These are phyloP conservation scores for Leccinum pachyderme DNA, from an alignment of 1,284 basidiomycete species.

Conservation along the genomic window DNA sequence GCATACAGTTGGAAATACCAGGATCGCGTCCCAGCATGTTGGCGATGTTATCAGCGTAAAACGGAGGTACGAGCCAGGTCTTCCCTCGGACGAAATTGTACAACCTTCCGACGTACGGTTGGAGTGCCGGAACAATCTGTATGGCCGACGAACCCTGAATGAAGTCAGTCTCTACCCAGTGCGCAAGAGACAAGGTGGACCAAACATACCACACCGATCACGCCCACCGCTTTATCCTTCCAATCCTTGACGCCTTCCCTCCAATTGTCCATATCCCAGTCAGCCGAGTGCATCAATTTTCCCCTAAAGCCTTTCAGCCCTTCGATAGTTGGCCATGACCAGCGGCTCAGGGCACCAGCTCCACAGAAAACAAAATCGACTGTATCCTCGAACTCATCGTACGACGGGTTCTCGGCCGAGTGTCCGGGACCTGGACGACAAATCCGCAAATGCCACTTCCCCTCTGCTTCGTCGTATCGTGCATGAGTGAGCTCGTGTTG, in stretches of 20 bases:
- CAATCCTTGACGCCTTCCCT: conserved; percentile 49
- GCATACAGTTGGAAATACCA: conserved; percentile 44
- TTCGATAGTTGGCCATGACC: conserved; percentile 59
- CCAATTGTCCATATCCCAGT: conserved; percentile 51
- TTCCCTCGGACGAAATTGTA: conserved; percentile 60
- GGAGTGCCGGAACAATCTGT: conserved; percentile 60
- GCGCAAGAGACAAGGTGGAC: background rate
- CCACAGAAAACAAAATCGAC: conserved; percentile 54
- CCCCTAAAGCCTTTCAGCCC: conserved; percentile 54
- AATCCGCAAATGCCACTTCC: conserved; percentile 55
- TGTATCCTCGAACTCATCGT: conserved; percentile 48
- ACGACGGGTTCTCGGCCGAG: conserved; percentile 15
- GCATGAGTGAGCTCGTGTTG: conserved; percentile 52
- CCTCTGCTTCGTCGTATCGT: conserved; percentile 46
- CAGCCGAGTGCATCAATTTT: conserved; percentile 52
- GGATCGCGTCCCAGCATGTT: conserved; percentile 39
- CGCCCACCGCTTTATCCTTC: conserved; percentile 54
- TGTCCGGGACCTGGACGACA: conserved; percentile 31
- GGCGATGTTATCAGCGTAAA: conserved; percentile 41
- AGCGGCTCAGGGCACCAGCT: conserved; percentile 49
- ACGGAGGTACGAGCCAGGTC: conserved; percentile 58
- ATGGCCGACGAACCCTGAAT: conserved; percentile 63
- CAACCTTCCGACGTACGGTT: conserved; percentile 50
- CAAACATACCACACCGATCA: conserved; percentile 56
- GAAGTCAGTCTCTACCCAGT: background rate